Evolutionary conservation across 164 flowering plant genomes (phyloP), one percentile per base, ranked within the genome.

Genomic region (Magnolia kwangsiensis): DNA sequence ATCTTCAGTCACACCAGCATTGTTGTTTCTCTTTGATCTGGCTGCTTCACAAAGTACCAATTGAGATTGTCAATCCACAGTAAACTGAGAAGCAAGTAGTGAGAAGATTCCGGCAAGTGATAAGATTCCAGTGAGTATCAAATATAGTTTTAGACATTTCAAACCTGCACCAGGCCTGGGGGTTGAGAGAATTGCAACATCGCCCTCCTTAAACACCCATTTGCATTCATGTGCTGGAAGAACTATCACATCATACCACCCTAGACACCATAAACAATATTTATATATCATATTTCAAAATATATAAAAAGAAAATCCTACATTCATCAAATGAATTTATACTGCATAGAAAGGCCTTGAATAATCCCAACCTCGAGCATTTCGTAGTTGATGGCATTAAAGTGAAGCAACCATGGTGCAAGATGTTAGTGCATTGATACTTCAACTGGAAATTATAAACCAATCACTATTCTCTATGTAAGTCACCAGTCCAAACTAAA

Each of bases 201-300:
- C 99, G 59, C 99, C 99, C 82, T 96, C 99, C 83, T 96, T 96
- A 75, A 96, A 94, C 18, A 82, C 76, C 99, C 96, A 94, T 78
- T 89, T 94, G 83, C 86, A 87, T 50, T 91, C 97, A 82, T 82
- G 85, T 23, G 63, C 79, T 2, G 98, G 97, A 80, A 90, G 86
- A 76, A 92, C 88, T 65, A 90, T 78, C 66, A 87, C 96, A 86
- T 96, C 99, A 82, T 88, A 92, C 99, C 99, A 96, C 51, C 99
- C 99, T 96, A 65, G 68, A 65, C 11, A 21, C 0, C 68, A 65
- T 21, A 23, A 65, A 65, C 10, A 4, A 65, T 37, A 65, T 8
- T 65, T 29, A 65, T 65, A 29, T 65, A 21, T 13, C 68, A 65
- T 65, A 20, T 21, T 1, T 14, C 63, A 65, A 23, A 65, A 8